Conservation (phyloP, 441 rosid species). For the Breynia disticha region DNA sequence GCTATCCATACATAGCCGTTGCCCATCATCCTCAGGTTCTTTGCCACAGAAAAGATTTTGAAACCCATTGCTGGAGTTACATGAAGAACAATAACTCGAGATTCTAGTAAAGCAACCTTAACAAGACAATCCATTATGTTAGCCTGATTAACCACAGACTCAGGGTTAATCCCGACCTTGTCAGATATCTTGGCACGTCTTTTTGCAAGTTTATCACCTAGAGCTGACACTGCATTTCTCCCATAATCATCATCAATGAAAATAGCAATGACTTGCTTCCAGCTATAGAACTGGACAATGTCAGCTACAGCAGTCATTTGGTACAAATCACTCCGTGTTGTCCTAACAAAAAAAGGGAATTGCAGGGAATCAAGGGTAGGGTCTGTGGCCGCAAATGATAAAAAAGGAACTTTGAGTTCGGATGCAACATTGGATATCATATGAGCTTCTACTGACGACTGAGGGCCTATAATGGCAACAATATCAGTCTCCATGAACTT, state of each 20-base stretch:
- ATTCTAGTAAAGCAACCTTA: constrained; percentile 63
- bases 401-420: constrained; percentile 66
- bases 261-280: constrained; percentile 78
- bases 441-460: constrained; percentile 70
- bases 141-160: constrained; percentile 19
- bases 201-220: constrained; percentile 63
- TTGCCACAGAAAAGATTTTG: constrained; percentile 46
- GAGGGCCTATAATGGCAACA: constrained; percentile 79
- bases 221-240: constrained; percentile 60
- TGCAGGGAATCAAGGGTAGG: constrained; percentile 68
- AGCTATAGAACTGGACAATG: constrained; percentile 46
- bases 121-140: constrained; percentile 63
- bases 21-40: constrained; percentile 73
- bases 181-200: constrained; percentile 58
- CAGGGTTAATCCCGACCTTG: constrained; percentile 53
- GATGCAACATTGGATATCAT: constrained; percentile 55
- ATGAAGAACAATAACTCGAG: constrained; percentile 68
- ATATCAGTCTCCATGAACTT: constrained; percentile 65
- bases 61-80: constrained; percentile 43
- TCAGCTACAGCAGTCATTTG: constrained; percentile 85
- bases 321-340: constrained; percentile 59
- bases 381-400: constrained; percentile 79
- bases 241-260: constrained; percentile 80
- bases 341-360: constrained; percentile 73
- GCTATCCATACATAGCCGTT: constrained; percentile 92